phyloP scores from a whole-genome alignment of 345 rosid genomes.

The Isatis tinctoria region DNA sequence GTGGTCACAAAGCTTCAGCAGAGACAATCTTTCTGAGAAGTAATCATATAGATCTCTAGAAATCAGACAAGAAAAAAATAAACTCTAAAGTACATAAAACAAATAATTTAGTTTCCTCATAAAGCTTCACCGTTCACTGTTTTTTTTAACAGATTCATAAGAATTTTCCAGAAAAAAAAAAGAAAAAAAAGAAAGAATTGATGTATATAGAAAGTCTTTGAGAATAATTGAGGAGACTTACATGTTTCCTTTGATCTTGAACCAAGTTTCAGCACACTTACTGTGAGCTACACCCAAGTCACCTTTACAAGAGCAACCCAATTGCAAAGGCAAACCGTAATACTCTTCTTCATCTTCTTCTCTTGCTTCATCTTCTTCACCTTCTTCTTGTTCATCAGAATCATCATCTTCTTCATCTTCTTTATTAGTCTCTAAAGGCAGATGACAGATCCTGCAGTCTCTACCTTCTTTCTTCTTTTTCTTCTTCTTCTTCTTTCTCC shows the following conservation, averaged over 20 bases:
- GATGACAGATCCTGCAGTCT: slow-evolving; percentile 73
- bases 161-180: not conserved
- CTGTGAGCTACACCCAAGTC: slow-evolving; percentile 53
- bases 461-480: slow-evolving; percentile 29
- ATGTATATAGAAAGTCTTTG: not conserved
- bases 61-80: slow-evolving; percentile 6
- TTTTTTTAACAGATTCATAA: not conserved
- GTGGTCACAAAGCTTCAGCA: slow-evolving; percentile 7
- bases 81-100: not conserved
- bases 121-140: slow-evolving; percentile 11
- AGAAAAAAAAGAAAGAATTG: too few species aligned
- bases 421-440: slow-evolving; percentile 39
- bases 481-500: slow-evolving; percentile 17
- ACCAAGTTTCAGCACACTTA: slow-evolving; percentile 67
- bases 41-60: slow-evolving; percentile 27
- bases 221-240: slow-evolving; percentile 27
- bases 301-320: slow-evolving; percentile 58
- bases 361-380: not conserved
- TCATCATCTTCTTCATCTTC: slow-evolving; percentile 19
- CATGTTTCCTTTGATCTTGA: slow-evolving; percentile 58
- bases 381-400: slow-evolving; percentile 18
- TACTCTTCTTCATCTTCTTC: slow-evolving; percentile 34
- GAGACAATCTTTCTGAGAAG: slow-evolving; percentile 23
- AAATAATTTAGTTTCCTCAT: slow-evolving; percentile 14
- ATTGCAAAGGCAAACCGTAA: slow-evolving; percentile 39